Evolutionary conservation across 106 monocot genomes (phyloP), one percentile per base, ranked within the genome.

Genomic region (Dioscorea dumetorum): DNA sequence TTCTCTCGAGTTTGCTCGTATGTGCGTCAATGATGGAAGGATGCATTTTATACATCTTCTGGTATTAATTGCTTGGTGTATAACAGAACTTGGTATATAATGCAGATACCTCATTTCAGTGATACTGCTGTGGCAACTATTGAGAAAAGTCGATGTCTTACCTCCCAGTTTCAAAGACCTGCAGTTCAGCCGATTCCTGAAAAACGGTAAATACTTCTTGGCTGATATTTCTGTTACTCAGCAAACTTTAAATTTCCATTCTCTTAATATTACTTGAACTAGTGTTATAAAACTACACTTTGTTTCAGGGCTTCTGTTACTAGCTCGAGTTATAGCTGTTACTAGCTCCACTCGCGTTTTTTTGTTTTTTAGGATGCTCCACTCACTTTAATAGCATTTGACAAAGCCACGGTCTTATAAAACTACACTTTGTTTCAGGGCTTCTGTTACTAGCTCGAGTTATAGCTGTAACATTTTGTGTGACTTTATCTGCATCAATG

Each of bases 401-500:
- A 0, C 41, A 41, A 41, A 41, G 41, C 28, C 28, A 28, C 3
- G 28, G 28, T 41, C 41, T 41, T 6, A 1, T 41, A 10, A 41
- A 41, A 0, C 41, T 41, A 12, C 16, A 32, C 24, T 71, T 59
- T n/a, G 48, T 68, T 80, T 76, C 82, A 88, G 88, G 88, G 60
- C 77, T 77, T 50, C 68, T 88, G 49, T 66, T 88, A 54, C 88
- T 88, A 60, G 73, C 68, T 12, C 73, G 88, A 66, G 88, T 88
- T 51, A 79, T 88, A 67, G 84, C 88, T 57, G 88, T 66, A 54
- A 88, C 88, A 61, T 88, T 82, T n/a, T 88, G 88, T 53, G 79
- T 88, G 57, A 88, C 88, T 57, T 62, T 88, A 24, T 72, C 88
- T 41, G 84, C 88, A 82, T 88, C 88, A 63, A 77, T 84, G 82